Evolutionary conservation across 2,329 filamentous ascomycete species (phyloP), one percentile per base, ranked within the genome.

Genomic region (Apiospora phragmitis): DNA sequence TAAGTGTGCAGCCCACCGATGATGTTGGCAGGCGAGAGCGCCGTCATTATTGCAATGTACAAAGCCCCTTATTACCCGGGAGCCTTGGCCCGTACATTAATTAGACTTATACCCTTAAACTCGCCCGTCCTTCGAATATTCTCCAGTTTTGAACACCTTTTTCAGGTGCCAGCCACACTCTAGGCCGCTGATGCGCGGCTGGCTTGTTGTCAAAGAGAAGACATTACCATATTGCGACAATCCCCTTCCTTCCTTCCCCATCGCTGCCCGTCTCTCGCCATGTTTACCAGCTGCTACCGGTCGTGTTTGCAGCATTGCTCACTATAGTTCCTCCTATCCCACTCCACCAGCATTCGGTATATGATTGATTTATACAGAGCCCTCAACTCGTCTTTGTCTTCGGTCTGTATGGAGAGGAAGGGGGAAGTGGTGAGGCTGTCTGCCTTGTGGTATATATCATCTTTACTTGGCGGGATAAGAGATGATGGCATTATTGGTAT

Each of bases 401-500:
- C 55, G 55, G 32, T 38, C 9, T 38, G 32, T 62, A 62, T 38
- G 32, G 55, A 38, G 18, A 38, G 38, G 55, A 62, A 62, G 18
- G 55, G 55, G 9, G 55, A 38, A 12, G 55, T 62, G 29, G 55
- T 62, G 29, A 62, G 32, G 18, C 18, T 21, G 32, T 62, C 32
- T 21, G 55, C 38, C 29, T 62, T 62, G 55, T 38, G 55, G 51
- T 32, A 59, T 38, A 62, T n/a, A 24, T 35, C 55, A 38, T 62
- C 32, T 12, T 62, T 35, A 2, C 29, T 35, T n/a, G 55, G 32
- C 24, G 55, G 55, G 55, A 35, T 38, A 62, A 62, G 55, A 35
- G 55, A 35, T 38, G 55, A 35, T 62, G 55, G 55, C 55, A 62
- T 62, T 62, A 62, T 62, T 62, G 55, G 55, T 62, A n/a, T 59